phyloP scores from a whole-genome alignment of 805 yeast genomes.

The Candida montana region DNA sequence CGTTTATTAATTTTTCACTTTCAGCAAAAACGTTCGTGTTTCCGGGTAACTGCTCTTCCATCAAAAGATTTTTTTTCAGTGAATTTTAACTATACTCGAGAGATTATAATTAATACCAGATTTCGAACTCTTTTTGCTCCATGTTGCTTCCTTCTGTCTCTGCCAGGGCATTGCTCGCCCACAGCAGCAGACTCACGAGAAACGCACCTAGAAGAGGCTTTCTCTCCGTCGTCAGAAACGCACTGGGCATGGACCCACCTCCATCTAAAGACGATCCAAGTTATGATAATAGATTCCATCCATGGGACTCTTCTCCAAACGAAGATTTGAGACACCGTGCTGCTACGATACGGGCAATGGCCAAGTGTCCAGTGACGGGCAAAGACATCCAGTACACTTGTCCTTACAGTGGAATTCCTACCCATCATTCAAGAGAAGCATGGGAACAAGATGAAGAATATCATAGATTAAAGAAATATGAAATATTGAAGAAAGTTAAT shows the following conservation, averaged over 20 bases:
- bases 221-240: constrained; percentile 38
- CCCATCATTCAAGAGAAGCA: constrained; percentile 86
- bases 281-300: constrained; percentile 66
- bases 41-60: too few relatives aligned
- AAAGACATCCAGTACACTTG: constrained; percentile 79
- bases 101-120: too few relatives aligned
- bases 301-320: constrained; percentile 90
- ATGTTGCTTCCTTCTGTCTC: not conserved
- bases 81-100: too few relatives aligned
- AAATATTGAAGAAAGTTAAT: constrained; percentile 78
- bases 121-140: too few relatives aligned
- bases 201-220: constrained; percentile 21
- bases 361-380: constrained; percentile 86
- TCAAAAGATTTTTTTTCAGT: too few relatives aligned
- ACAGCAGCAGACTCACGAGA: not conserved
- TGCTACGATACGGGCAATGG: constrained; percentile 80
- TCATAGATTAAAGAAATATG: constrained; percentile 61
- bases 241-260: constrained; percentile 58
- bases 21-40: too few relatives aligned
- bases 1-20: too few relatives aligned
- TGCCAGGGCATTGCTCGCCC: not conserved
- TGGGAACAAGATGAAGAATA: constrained; percentile 79
- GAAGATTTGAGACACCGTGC: constrained; percentile 87
- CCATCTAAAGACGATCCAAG: constrained; percentile 64
- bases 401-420: constrained; percentile 93